A percentile compares a stretch with the other conserved stretches of the same genome.
Conservation (phyloP, 2,329 filamentous ascomycete species). For the Xylaria sp. region DNA sequence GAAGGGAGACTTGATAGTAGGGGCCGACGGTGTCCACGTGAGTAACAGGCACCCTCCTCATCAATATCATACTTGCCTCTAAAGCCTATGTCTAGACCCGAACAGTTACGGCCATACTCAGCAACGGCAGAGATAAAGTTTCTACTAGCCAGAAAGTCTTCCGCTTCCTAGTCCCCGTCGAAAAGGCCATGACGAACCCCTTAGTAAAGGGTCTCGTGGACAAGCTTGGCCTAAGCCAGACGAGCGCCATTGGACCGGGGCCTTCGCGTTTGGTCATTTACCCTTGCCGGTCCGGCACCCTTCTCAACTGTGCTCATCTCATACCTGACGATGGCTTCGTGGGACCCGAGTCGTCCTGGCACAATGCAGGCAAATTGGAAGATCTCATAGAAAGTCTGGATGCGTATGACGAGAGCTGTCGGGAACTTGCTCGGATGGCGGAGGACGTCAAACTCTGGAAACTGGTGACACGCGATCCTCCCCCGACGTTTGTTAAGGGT, state of each 20-base stretch:
- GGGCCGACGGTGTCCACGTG: conserved; percentile 36
- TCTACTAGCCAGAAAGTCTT: conserved; percentile 27
- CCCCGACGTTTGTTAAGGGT: conserved; percentile 29
- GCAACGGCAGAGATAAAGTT: conserved; percentile 28
- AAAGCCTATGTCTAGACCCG: conserved; percentile 10
- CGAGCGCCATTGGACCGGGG: background rate
- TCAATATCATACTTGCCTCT: background rate
- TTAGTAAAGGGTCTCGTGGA: conserved; percentile 13
- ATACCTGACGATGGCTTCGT: background rate
- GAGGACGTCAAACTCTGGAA: conserved; percentile 36
- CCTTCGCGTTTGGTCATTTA: conserved; percentile 23
- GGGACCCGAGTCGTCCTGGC: conserved; percentile 25
- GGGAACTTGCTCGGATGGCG: conserved; percentile 21
- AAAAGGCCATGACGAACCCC: conserved; percentile 21
- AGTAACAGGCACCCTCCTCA: background rate
- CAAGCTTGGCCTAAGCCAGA: conserved; percentile 16
- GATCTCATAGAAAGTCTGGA: conserved; percentile 6
- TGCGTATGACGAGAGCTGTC: background rate
- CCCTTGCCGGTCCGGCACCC: conserved; percentile 31
- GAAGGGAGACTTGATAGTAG: conserved; percentile 31
- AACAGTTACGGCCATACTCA: conserved; percentile 20
- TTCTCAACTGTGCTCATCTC: conserved; percentile 28
- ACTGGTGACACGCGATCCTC: conserved; percentile 31
- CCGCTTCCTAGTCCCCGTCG: conserved; percentile 29
- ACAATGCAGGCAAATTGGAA: conserved; percentile 22